Percentiles rank a stretch among this genome's conserved stretches.
These are phyloP conservation scores for Xylaria bambusicola DNA, from an alignment of 495 filamentous ascomycete species.

Conservation along the genomic window DNA sequence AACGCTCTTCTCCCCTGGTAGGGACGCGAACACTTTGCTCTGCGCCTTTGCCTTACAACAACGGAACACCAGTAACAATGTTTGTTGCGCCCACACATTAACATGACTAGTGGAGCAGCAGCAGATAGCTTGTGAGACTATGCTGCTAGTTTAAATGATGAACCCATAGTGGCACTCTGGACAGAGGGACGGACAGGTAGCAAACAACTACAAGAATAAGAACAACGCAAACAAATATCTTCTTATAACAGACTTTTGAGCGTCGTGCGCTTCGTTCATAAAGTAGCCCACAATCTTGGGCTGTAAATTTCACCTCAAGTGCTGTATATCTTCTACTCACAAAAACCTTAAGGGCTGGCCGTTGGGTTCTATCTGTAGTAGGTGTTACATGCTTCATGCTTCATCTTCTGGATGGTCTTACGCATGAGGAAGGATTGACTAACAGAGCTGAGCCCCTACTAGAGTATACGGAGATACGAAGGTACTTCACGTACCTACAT, in stretches of 20 bases:
- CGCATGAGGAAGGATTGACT: slow-evolving; percentile 8
- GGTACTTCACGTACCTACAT: too few relatives aligned
- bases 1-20: neutral
- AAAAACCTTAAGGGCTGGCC: too few relatives aligned
- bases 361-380: too few relatives aligned
- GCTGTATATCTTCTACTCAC: too few relatives aligned
- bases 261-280: too few relatives aligned
- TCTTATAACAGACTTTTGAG: slow-evolving; percentile 7
- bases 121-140: slow-evolving; percentile 4
- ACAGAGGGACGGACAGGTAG: slow-evolving; percentile 7
- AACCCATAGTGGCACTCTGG: slow-evolving; percentile 3
- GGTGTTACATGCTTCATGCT: neutral
- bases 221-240: slow-evolving; percentile 10
- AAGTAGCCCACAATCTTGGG: too few relatives aligned
- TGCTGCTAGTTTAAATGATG: neutral
- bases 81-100: neutral
- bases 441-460: neutral
- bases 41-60: slow-evolving; percentile 14
- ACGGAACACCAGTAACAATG: too few relatives aligned
- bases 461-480: too few relatives aligned
- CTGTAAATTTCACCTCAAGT: too few relatives aligned
- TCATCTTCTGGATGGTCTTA: neutral
- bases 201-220: too few relatives aligned
- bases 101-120: neutral
- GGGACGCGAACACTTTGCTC: slow-evolving; percentile 3